Conservation (phyloP, 805 yeast genomes). For the Blastobotrys attinorum region DNA sequence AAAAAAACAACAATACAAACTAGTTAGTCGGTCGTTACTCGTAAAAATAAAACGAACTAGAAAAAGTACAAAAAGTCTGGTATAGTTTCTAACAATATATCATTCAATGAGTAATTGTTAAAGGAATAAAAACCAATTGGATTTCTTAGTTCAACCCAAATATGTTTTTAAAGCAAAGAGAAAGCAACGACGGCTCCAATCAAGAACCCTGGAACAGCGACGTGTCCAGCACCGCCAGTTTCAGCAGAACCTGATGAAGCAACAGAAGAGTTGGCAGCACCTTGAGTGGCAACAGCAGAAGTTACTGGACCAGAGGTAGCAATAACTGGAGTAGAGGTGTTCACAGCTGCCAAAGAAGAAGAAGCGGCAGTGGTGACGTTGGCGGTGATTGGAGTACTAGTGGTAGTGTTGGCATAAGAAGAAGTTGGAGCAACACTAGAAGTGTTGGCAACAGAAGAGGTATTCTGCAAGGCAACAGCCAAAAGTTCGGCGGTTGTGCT, state of each 20-base stretch:
- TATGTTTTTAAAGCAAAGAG: neutral
- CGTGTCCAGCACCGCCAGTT: slow-evolving; percentile 5
- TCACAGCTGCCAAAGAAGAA: slow-evolving; percentile 1
- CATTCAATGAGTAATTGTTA: too few relatives aligned
- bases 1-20: too few relatives aligned
- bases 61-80: too few relatives aligned
- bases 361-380: slow-evolving; percentile 5
- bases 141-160: too few relatives aligned
- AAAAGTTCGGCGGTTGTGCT: neutral
- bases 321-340: slow-evolving; percentile 6
- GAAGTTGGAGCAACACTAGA: slow-evolving; percentile 2
- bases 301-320: slow-evolving; percentile 9
- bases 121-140: too few relatives aligned
- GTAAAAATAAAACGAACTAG: too few relatives aligned
- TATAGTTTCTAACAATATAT: too few relatives aligned
- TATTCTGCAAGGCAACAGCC: slow-evolving; percentile 13
- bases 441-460: too few relatives aligned
- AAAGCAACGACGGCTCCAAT: slow-evolving; percentile 2
- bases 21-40: too few relatives aligned
- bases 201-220: slow-evolving; percentile 1
- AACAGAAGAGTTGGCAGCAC: slow-evolving; percentile 2
- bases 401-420: too few relatives aligned
- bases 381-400: too few relatives aligned
- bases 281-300: slow-evolving; percentile 1
- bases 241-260: slow-evolving; percentile 3